A percentile compares a stretch with the other conserved stretches of the same genome.
Evolutionary conservation across 2,329 filamentous ascomycete genomes (phyloP).

Genomic region (Calonectria multiphialidica): DNA sequence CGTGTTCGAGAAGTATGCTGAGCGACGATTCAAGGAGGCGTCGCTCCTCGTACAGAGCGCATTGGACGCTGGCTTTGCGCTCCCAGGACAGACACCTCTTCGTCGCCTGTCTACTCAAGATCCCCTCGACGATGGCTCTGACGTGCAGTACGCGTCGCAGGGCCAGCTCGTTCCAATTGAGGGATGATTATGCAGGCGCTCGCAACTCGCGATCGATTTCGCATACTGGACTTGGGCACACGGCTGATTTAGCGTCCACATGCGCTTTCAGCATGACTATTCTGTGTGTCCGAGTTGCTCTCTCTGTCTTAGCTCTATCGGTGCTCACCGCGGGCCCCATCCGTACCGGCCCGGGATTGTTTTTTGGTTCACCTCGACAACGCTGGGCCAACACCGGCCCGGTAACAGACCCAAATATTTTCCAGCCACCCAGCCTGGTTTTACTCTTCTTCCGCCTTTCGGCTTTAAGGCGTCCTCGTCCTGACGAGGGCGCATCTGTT

Average conservation of each 20-base stretch:
- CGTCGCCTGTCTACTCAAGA: constrained; percentile 38
- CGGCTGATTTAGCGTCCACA: constrained; percentile 23
- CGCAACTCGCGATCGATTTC: constrained; percentile 15
- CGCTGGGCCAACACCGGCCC: constrained; percentile 26
- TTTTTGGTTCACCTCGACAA: constrained; percentile 19
- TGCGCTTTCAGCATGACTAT: constrained; percentile 23
- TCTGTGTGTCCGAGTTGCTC: constrained; percentile 14
- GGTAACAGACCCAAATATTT: constrained; percentile 25
- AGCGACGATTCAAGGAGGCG: constrained; percentile 88
- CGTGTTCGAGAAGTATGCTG: constrained; percentile 92
- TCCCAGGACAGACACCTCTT: constrained; percentile 60
- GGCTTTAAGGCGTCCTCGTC: constrained; percentile 17
- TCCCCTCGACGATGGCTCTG: constrained; percentile 37
- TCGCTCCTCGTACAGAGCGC: constrained; percentile 84
- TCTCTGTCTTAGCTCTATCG: constrained; percentile 20
- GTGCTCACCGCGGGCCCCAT: constrained; percentile 19
- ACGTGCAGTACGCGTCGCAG: constrained; percentile 42
- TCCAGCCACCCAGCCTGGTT: constrained; percentile 17
- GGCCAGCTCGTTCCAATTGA: constrained; percentile 48
- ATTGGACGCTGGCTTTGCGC: constrained; percentile 70
- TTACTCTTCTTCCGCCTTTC: constrained; percentile 7
- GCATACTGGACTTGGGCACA: constrained; percentile 7
- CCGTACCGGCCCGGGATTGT: constrained; percentile 26
- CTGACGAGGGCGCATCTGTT: constrained; percentile 26
- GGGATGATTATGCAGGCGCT: constrained; percentile 37